These are phyloP conservation scores for Domatiomyces catenatus DNA, from an alignment of 2,329 filamentous ascomycete species.

Conservation along the genomic window DNA sequence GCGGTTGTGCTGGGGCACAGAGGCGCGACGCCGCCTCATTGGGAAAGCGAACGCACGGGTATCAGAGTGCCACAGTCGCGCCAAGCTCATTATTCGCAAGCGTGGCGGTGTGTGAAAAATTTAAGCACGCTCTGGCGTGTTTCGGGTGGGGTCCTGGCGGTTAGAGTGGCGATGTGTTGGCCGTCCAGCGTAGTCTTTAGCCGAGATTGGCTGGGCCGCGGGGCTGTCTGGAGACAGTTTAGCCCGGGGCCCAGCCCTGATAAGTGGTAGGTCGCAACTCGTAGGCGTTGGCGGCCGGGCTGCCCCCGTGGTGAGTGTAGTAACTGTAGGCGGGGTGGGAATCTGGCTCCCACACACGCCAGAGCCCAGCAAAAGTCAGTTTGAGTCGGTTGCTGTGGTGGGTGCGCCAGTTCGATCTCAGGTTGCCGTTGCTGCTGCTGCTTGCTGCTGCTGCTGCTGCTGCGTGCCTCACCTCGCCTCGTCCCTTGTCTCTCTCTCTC, in stretches of 20 bases:
- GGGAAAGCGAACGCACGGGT: too few species aligned
- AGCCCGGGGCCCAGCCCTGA: background rate
- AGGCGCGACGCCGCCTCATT: too few species aligned
- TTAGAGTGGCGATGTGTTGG: background rate
- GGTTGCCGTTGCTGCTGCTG: too few species aligned
- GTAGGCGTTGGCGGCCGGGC: too few species aligned
- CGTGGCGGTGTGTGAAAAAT: background rate
- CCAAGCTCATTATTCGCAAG: background rate
- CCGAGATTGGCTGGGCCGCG: background rate
- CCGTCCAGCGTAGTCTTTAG: background rate
- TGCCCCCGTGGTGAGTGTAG: background rate
- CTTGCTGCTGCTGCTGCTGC: too few species aligned
- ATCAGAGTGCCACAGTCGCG: too few species aligned
- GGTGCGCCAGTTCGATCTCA: too few species aligned
- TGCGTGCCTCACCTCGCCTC: background rate
- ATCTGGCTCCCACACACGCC: background rate
- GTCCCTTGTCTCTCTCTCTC: background rate
- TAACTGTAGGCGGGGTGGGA: background rate
- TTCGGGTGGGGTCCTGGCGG: background rate
- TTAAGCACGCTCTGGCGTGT: background rate
- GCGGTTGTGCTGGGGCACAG: too few species aligned
- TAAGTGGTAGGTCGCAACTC: background rate
- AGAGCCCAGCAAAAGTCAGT: background rate
- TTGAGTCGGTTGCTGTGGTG: too few species aligned
- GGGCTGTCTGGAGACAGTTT: background rate